Percentiles rank a stretch among this genome's conserved stretches.
Conservation (phyloP, 768 basidiomycete species). For the Phlegmacium glaucopus region DNA sequence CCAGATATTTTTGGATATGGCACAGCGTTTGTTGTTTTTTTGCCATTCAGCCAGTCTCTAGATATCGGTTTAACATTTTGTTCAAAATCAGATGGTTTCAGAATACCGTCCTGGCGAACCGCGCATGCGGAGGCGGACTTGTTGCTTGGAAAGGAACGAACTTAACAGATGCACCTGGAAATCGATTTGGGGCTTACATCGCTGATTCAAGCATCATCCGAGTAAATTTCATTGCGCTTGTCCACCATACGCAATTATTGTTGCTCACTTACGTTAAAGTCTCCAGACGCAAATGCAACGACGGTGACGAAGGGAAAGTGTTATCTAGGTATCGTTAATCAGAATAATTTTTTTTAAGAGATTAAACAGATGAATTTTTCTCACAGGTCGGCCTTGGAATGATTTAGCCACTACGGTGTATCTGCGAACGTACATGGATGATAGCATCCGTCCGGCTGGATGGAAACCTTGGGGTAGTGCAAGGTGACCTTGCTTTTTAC, state of each 20-base stretch:
- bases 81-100: constrained; percentile 50
- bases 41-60: not conserved
- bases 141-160: constrained; percentile 64
- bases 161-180: constrained; percentile 44
- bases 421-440: constrained; percentile 55
- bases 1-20: constrained; percentile 60
- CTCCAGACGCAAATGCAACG: constrained; percentile 54
- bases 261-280: constrained; percentile 29
- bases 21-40: constrained; percentile 40
- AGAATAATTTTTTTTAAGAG: not conserved
- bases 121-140: constrained; percentile 63
- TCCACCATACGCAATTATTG: not conserved
- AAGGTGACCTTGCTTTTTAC: constrained; percentile 25
- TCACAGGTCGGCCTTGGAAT: constrained; percentile 57
- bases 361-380: not conserved
- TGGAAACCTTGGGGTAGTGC: constrained; percentile 46
- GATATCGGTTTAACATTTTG: not conserved
- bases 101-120: constrained; percentile 53
- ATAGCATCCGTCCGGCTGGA: constrained; percentile 46
- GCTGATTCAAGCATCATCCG: constrained; percentile 52
- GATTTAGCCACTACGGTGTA: constrained; percentile 52
- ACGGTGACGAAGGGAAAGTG: constrained; percentile 41
- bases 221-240: constrained; percentile 27
- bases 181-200: constrained; percentile 56
- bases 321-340: constrained; percentile 40